Conservation (phyloP, 768 basidiomycete species). For the Flagelloscypha sp. region DNA sequence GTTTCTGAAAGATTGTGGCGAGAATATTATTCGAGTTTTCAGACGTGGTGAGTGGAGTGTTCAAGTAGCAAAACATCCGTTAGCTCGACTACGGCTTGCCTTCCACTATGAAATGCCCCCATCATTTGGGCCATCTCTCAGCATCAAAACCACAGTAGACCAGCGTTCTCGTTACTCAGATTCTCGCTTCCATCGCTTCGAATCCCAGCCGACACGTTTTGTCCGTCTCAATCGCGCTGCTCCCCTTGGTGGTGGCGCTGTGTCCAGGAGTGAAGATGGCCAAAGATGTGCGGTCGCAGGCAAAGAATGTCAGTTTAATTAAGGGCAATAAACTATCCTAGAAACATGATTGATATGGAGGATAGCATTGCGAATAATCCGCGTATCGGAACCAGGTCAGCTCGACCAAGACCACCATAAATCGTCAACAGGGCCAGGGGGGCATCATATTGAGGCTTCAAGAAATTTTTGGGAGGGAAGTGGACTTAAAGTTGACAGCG, state of each 20-base stretch:
- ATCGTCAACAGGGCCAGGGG: slow-evolving; percentile 46
- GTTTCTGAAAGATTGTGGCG: too few relatives aligned
- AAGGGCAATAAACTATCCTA: too few relatives aligned
- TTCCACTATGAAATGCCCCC: too few relatives aligned
- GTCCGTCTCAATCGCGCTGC: slow-evolving; percentile 57
- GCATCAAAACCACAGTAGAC: too few relatives aligned
- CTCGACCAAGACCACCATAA: slow-evolving; percentile 37
- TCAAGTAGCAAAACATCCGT: too few relatives aligned
- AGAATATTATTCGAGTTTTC: too few relatives aligned
- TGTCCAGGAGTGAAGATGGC: slow-evolving; percentile 63
- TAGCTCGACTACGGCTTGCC: too few relatives aligned
- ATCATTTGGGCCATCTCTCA: too few relatives aligned
- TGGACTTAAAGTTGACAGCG: slow-evolving; percentile 70
- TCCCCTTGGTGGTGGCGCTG: slow-evolving; percentile 53
- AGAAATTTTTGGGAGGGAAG: slow-evolving; percentile 74
- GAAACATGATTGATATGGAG: too few relatives aligned
- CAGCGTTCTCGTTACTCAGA: too few relatives aligned
- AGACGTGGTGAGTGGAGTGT: too few relatives aligned
- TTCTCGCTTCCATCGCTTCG: slow-evolving; percentile 32
- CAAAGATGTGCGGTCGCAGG: slow-evolving; percentile 64
- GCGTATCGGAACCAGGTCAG: slow-evolving; percentile 42
- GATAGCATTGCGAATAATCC: slow-evolving; percentile 53
- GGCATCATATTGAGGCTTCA: slow-evolving; percentile 61
- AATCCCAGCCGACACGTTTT: slow-evolving; percentile 39
- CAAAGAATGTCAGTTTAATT: slow-evolving; percentile 53